Base-by-base conservation (phyloP, 768 basidiomycete species). In the Butyriboletus loyo region DNA sequence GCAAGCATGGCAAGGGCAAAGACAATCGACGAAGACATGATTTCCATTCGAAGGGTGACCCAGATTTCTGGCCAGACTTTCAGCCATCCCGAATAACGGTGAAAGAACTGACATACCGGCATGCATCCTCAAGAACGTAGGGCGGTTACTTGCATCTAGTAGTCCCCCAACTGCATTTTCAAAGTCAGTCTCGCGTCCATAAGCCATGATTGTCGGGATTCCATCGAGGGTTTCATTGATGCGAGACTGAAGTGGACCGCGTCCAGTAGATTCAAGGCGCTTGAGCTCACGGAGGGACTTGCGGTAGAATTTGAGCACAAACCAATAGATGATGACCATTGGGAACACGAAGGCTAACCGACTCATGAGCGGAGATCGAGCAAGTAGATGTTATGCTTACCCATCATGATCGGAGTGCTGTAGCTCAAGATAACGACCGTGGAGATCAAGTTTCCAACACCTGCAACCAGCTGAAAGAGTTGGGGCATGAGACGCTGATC, bases 211-310 rank as follows among this genome's bases (percentile, higher is more conserved):
- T 11, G 77, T 78, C 3, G 67, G 64, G 24, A 71, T 72, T 5
- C 80, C 81, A 21, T 73, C 72, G 5, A 82, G 69, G 2, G 74
- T 76, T 63, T 82, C 81, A 38, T 72, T 73, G 65, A 81, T 80
- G 49, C 77, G 76, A 2, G 77, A 73, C 52, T 82, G 80, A 19
- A 82, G 74, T 3, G 74, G 71, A 7, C 75, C 75, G 13, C 77
- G 76, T 5, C 78, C 70, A 38, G 72, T 66, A 38, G 75, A 73
- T 56, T 80, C 78, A 58, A 64, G 41, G 38, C 61, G 59, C 64
- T 81, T 81, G 65, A 80, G 72, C 59, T 79, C 77, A 19, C 78
- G 69, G 0, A 77, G 73, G 11, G 71, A 71, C n/a, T 67, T 66
- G 54, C 78, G 75, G 66, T 80, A 80, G 71, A 76, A 79, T 5